Base-by-base conservation (phyloP, 805 yeast genomes). In the Candida morakotiae region DNA sequence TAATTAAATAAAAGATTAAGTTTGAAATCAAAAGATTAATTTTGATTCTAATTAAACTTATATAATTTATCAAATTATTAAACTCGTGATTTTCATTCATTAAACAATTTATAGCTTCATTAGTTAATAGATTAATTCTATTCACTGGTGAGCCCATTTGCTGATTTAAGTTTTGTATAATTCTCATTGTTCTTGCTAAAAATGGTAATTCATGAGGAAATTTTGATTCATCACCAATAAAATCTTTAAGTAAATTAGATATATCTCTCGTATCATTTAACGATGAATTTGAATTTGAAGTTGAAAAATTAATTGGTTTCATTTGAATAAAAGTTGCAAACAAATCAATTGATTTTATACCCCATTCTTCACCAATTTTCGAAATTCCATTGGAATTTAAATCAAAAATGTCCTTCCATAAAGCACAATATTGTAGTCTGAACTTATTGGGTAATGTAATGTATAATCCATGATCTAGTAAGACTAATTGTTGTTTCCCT, bases 401-500 rank as follows among this genome's bases (percentile, higher is more conserved):
- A 36, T 73, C 69, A 49, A 82, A 77, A 41, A 83, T 55, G 28
- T 71, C 69, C 38, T 72, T 71, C 91, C 93, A 85, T 24, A 84
- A 64, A 25, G 62, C 56, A 38, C 80, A 64, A 52, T 84, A 83
- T 49, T 81, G 74, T 24, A 50, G 46, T 39, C 79, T 63, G 49
- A 84, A 77, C 28, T 63, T 53, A 6, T 64, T 73, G 2, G 68
- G 58, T 41, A 82, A 69, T 15, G 65, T 58, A 15, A 83, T 75
- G 48, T 82, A 84, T 18, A 85, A 61, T 0, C 94, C 94, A 53
- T 83, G 91, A 53, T 84, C 94, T 31, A 84, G 57, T 34, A 84
- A 62, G 20, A 85, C 87, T 25, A 83, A 59, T 49, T 83, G 77
- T 48, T 75, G 83, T 25, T 55, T 52, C 2, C 62, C 62, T 2